Percentiles rank a stretch among this genome's conserved stretches.
phyloP scores from a whole-genome alignment of 2,329 filamentous ascomycete genomes.

The Scedosporium apiospermum region DNA sequence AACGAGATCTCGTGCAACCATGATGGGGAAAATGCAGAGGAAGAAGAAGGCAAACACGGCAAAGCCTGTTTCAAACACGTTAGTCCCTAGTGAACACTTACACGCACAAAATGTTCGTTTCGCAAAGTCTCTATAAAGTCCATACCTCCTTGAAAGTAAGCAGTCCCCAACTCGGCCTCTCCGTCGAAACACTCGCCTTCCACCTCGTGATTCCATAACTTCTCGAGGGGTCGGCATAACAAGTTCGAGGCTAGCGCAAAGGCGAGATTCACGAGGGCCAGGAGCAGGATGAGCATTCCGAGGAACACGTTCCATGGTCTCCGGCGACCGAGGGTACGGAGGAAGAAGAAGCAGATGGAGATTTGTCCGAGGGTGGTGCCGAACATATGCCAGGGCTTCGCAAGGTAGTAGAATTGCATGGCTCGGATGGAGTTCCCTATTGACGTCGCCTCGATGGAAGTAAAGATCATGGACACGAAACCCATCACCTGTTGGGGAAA shows the following conservation, averaged over 20 bases:
- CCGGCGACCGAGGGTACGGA: constrained; percentile 18
- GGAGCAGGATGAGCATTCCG: constrained; percentile 18
- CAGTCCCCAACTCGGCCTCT: constrained; percentile 21
- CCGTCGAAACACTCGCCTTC: constrained; percentile 22
- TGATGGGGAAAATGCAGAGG: constrained; percentile 22
- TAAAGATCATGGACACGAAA: constrained; percentile 23
- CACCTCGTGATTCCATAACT: constrained; percentile 22
- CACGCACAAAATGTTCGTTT: not conserved
- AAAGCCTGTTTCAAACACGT: constrained; percentile 11
- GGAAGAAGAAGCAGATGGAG: constrained; percentile 26
- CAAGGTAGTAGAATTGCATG: constrained; percentile 23
- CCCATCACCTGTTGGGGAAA: constrained; percentile 18
- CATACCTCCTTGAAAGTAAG: constrained; percentile 23
- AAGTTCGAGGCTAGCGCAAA: constrained; percentile 23
- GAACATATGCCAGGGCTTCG: constrained; percentile 26
- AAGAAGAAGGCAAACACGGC: constrained; percentile 26
- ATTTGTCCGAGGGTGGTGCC: constrained; percentile 24
- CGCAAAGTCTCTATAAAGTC: not conserved
- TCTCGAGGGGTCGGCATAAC: constrained; percentile 26
- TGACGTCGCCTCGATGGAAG: constrained; percentile 21
- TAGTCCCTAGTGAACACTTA: not conserved
- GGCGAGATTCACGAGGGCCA: constrained; percentile 21
- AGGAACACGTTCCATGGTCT: constrained; percentile 22
- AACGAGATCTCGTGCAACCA: constrained; percentile 20
- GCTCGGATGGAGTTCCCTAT: constrained; percentile 16